Base-by-base conservation (phyloP, 169 alveolate genomes). In the Plasmodium vivax region DNA sequence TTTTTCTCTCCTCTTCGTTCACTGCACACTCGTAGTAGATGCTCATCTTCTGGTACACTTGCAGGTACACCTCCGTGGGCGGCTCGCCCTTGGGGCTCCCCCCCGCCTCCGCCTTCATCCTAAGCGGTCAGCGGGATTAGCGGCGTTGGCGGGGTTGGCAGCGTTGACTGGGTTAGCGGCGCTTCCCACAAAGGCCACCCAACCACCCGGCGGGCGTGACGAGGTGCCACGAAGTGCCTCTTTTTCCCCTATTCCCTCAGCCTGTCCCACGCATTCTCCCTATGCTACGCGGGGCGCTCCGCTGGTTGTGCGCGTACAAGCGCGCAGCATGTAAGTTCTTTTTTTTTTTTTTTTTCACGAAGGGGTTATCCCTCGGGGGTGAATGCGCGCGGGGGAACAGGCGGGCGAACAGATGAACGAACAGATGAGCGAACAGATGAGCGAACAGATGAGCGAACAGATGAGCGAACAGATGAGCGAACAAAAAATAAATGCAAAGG, bases 1-100 rank as follows among this genome's bases (percentile, higher is more conserved):
- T 92, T 36, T 92, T 92, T 58, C 95, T 92, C 30, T 92, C 95
- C 12, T 92, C 79, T 51, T 92, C 92, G 56, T 92, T 92, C n/a
- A 92, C 45, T 27, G 95, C 92, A 47, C 38, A 92, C 23, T 82
- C 82, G 62, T 92, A 92, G 62, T 92, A 92, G 16, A 82, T 82
- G 10, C 41, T 32, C 23, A 92, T 36, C 75, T 92, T 92, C 6
- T 92, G 32, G 75, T 82, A 92, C 10, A 92, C 27, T 19, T 92
- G 92, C 9, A 82, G 73, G 45, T 92, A 92, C 74, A 92, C 83
- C 56, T 36, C 16, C 0, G 81, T 85, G 27, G 68, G 51, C 30
- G 38, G 95, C 30, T 92, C 92, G 7, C 73, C 47, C 23, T 62
- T 62, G 36, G 77, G 77, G 77, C 36, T 62, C 77, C 77, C 14